Evolutionary conservation across 805 yeast genomes (phyloP), one percentile per base, ranked within the genome.

Genomic region (Yarrowia deformans): DNA sequence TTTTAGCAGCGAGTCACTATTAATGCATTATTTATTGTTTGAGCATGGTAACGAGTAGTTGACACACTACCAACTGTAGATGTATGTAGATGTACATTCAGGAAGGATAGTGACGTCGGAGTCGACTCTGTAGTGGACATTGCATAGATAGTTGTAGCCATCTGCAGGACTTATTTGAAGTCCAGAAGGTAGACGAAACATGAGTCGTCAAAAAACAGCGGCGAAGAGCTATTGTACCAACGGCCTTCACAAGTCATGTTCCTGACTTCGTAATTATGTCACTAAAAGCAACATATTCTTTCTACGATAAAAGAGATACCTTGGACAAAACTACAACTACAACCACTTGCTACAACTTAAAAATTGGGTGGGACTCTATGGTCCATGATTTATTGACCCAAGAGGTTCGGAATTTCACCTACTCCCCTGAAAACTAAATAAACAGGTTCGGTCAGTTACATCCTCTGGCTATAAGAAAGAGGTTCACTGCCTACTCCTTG

Each of bases 11-110:
- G 39, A 6, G 52, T 4, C 29, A 23, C 29, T 4, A 23, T 23
- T n/a, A 52, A 54, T 54, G 45, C 46, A 58, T 58, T 58, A 58
- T 58, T 58, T 58, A 58, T 58, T 37, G 29, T 23, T 23, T 23
- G 29, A 23, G n/a, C n/a, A n/a, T n/a, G n/a, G n/a, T n/a, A n/a
- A 23, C 29, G 4, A 23, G 29, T 23, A 23, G 29, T 23, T 23
- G 3, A 23, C 29, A 23, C 29, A 23, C 29, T 23, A 4, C 4
- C 29, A 23, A 23, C 29, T 23, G 29, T 23, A 23, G 29, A 2
- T 23, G 29, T 23, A 23, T 23, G 29, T 23, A 23, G 29, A 2
- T 23, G 29, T 23, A 23, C 29, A 2, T 23, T 23, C 29, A 23
- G 29, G 29, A 23, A 23, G 3, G 29, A 23, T 23, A 23, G 29